phyloP scores from a whole-genome alignment of 2,329 filamentous ascomycete species.

The Beauveria bassiana region DNA sequence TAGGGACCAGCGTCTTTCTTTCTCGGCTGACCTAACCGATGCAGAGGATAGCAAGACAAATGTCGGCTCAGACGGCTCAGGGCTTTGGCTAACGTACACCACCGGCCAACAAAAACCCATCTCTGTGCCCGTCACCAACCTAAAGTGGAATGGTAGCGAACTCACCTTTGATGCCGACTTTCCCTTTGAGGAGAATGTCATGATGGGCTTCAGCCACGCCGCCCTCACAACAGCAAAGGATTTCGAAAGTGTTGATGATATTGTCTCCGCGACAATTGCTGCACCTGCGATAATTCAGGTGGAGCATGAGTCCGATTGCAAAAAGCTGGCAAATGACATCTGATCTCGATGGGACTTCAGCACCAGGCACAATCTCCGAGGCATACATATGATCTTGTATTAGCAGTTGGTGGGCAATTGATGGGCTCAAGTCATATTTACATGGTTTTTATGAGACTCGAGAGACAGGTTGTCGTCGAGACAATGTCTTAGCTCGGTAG shows the following conservation, averaged over 20 bases:
- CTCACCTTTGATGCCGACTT: slow-evolving; percentile 20
- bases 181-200: slow-evolving; percentile 19
- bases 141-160: slow-evolving; percentile 16
- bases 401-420: not conserved
- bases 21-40: slow-evolving; percentile 25
- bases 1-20: slow-evolving; percentile 41
- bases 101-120: slow-evolving; percentile 23
- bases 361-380: no score
- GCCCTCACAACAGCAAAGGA: slow-evolving; percentile 20
- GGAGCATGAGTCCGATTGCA: slow-evolving; percentile 2
- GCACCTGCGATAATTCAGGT: slow-evolving; percentile 28
- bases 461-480: no score
- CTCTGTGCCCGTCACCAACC: slow-evolving; percentile 18
- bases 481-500: no score
- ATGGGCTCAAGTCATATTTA: not conserved
- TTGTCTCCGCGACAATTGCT: slow-evolving; percentile 20
- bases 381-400: no score
- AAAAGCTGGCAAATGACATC: not conserved
- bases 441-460: no score
- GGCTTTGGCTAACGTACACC: slow-evolving; percentile 20
- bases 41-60: not conserved
- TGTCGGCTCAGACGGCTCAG: not conserved
- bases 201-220: slow-evolving; percentile 22
- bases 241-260: slow-evolving; percentile 18
- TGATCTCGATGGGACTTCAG: not conserved